Base-by-base conservation (phyloP, 108 stramenopile species). In the Nannochloropsis granulata region DNA sequence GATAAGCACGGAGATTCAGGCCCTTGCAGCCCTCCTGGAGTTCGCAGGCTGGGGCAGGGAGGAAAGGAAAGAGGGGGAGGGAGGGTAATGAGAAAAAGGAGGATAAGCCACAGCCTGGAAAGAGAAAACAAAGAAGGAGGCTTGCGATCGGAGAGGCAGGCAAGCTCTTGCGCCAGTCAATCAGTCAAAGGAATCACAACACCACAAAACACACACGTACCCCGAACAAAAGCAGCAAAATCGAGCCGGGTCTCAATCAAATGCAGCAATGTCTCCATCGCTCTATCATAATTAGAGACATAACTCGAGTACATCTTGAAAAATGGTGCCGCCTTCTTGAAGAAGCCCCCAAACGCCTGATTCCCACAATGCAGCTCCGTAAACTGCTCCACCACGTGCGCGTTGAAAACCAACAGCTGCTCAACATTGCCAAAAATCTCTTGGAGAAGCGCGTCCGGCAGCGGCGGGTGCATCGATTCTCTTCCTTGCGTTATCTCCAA, bases 231-330 rank as follows among this genome's bases (percentile, higher is more conserved):
- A 81, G 80, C 80, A 7, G 26, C 34, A 81, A 81, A 34, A 23
- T 34, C 34, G 21, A 81, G 24, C 26, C 25, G 34, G 16, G 26
- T 42, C 24, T 42, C 80, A 19, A 25, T 34, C 24, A 42, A 81
- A 8, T 81, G 9, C 3, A 43, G 23, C 12, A 56, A 78, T 79
- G 16, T 44, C 24, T 80, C 83, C 25, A 81, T 24, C 5, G 88
- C 82, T 12, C 45, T 23, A 9, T 83, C 56, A 43, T 85, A 89
- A 56, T 89, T 86, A 42, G 79, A 86, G 78, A 81, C 43, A 83
- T 89, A 89, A 26, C 43, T 34, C 10, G 85, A 83, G 81, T 89
- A 89, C 83, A 85, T 80, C 78, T 86, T 84, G 43, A 86, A 89
- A 82, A 86, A 85, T n/a, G 25, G 43, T 23, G 82, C 82, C 26